Conservation (phyloP, 225 moss, liverwort and hornwort species). For the Polytrichum commune region DNA sequence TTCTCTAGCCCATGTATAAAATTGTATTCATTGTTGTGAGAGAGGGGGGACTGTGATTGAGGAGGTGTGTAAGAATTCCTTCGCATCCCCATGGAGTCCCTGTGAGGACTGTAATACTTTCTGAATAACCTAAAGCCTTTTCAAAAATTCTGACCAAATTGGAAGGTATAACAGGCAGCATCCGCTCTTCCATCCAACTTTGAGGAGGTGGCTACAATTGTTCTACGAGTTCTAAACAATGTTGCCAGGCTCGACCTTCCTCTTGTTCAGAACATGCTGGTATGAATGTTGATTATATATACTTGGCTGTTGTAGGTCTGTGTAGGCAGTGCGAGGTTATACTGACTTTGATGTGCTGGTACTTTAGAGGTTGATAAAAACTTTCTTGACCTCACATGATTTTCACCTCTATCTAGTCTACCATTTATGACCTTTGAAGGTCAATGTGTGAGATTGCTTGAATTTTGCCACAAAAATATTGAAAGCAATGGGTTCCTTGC, state of each 20-base stretch:
- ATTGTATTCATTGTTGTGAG: not conserved
- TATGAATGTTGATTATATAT: conserved; percentile 4
- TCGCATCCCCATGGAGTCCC: not conserved
- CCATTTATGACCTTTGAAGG: not conserved
- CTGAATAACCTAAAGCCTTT: not conserved
- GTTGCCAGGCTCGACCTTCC: conserved; percentile 36
- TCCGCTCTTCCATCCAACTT: conserved; percentile 30
- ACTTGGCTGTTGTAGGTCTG: not conserved
- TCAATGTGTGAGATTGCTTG: too few relatives aligned
- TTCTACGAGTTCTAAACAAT: conserved; percentile 40
- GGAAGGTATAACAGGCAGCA: not conserved
- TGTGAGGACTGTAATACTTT: too few relatives aligned
- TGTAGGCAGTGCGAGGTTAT: not conserved
- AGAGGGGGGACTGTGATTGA: not conserved
- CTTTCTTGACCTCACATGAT: not conserved
- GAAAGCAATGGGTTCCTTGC: not conserved
- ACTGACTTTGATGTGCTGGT: not conserved
- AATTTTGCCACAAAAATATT: not conserved
- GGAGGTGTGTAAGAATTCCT: not conserved
- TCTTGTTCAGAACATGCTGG: conserved; percentile 47
- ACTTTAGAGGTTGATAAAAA: not conserved
- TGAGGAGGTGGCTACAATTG: conserved; percentile 23
- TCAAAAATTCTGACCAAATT: not conserved
- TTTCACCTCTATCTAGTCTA: not conserved
- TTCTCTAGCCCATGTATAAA: not conserved